Evolutionary conservation across 1,284 basidiomycete genomes (phyloP).

Genomic region (Pseudomicrostroma phylloplanum): DNA sequence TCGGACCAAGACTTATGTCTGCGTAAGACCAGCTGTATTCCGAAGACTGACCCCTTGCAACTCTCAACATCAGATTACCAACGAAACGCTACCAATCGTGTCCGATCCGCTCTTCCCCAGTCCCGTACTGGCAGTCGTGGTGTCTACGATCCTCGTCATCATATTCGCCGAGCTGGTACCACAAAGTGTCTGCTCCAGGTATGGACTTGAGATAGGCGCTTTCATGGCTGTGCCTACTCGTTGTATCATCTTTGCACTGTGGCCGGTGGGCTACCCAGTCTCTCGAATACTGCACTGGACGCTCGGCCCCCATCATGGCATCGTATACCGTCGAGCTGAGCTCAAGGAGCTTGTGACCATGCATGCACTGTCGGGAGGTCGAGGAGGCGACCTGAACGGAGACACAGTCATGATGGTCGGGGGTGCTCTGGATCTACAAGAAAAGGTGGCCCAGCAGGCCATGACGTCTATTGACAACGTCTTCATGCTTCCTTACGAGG

Average conservation of each 20-base stretch:
- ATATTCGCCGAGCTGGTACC: constrained; percentile 89
- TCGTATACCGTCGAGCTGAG: constrained; percentile 54
- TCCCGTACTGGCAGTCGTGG: constrained; percentile 61
- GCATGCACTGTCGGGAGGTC: constrained; percentile 58
- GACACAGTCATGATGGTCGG: constrained; percentile 72
- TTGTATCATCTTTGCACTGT: constrained; percentile 46
- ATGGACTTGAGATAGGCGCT: constrained; percentile 50
- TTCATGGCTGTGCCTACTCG: constrained; percentile 46
- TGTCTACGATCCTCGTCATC: constrained; percentile 47
- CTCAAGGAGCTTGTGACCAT: constrained; percentile 69
- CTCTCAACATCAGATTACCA: constrained; percentile 8
- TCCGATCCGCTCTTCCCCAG: constrained; percentile 80
- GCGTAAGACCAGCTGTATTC: background rate
- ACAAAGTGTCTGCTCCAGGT: constrained; percentile 54
- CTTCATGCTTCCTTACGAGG: constrained; percentile 75
- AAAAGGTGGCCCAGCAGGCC: constrained; percentile 63
- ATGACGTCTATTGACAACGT: constrained; percentile 68
- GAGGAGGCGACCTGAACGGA: constrained; percentile 64
- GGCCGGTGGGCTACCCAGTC: constrained; percentile 49
- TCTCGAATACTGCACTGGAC: constrained; percentile 48
- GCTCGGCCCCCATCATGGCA: constrained; percentile 49
- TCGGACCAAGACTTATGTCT: background rate
- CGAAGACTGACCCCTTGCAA: background rate
- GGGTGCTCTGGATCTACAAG: constrained; percentile 66
- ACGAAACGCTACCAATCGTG: constrained; percentile 72